Evolutionary conservation across 441 rosid species (phyloP).

Genomic region (Pelargonium myrrhifolium): DNA sequence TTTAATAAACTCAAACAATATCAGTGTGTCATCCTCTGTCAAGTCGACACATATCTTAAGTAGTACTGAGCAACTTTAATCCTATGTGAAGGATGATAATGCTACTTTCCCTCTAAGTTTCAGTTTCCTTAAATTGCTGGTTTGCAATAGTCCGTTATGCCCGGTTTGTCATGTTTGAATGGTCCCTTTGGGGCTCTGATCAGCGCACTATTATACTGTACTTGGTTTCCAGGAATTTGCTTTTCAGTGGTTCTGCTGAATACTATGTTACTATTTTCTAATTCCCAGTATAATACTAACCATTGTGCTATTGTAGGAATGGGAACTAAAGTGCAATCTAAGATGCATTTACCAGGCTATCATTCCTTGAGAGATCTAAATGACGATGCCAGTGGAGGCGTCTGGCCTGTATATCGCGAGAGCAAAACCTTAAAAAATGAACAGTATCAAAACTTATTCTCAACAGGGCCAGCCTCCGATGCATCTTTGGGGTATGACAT

Average conservation of each 20-base stretch:
- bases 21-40: too few species aligned
- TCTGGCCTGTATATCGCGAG: constrained; percentile 58
- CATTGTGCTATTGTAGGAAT: constrained; percentile 40
- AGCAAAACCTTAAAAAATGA: constrained; percentile 49
- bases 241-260: not conserved
- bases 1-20: not conserved
- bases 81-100: not conserved
- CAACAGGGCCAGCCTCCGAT: constrained; percentile 41
- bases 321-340: constrained; percentile 79
- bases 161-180: not conserved
- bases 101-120: not conserved
- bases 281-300: not conserved
- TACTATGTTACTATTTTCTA: not conserved
- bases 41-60: not conserved
- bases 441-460: constrained; percentile 49
- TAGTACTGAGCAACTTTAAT: too few species aligned
- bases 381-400: constrained; percentile 63
- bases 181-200: not conserved
- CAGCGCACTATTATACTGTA: not conserved
- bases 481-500: constrained; percentile 46
- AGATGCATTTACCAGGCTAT: constrained; percentile 57
- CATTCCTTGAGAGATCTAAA: constrained; percentile 82
- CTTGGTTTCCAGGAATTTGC: not conserved
- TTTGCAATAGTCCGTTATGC: not conserved
- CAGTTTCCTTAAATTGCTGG: not conserved